phyloP scores from a whole-genome alignment of 768 basidiomycete species.

The Phylloporus rhodoxanthus region DNA sequence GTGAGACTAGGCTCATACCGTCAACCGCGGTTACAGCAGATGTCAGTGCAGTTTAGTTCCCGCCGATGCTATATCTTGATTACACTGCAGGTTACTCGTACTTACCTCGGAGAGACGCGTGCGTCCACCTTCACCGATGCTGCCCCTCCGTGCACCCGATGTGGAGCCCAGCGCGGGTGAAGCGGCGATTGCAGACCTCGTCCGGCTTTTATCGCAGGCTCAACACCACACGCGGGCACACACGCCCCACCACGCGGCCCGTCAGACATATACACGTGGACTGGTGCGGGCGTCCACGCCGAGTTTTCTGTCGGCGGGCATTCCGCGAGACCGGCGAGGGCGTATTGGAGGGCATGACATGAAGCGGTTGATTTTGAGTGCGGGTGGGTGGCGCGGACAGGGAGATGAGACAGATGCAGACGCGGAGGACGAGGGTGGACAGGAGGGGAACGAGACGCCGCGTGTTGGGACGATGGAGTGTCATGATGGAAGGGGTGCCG shows the following conservation, averaged over 20 bases:
- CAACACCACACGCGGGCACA: slow-evolving; percentile 32
- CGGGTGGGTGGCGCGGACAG: slow-evolving; percentile 18
- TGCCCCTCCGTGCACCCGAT: slow-evolving; percentile 46
- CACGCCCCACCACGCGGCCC: slow-evolving; percentile 25
- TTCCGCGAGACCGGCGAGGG: slow-evolving; percentile 74
- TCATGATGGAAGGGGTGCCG: slow-evolving; percentile 5
- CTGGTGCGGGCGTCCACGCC: slow-evolving; percentile 36
- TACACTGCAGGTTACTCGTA: slow-evolving; percentile 56
- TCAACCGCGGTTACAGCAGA: slow-evolving; percentile 73
- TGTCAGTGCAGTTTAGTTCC: slow-evolving; percentile 42
- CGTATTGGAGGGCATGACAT: slow-evolving; percentile 49
- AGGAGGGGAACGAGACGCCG: slow-evolving; percentile 56
- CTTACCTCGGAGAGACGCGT: slow-evolving; percentile 63
- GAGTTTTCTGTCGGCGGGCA: slow-evolving; percentile 65
- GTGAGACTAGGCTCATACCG: slow-evolving; percentile 52
- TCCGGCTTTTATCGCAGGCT: slow-evolving; percentile 56
- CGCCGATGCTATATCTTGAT: slow-evolving; percentile 1
- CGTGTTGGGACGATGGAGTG: slow-evolving; percentile 42
- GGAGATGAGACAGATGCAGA: slow-evolving; percentile 30
- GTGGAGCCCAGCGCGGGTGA: slow-evolving; percentile 60
- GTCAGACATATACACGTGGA: slow-evolving; percentile 23
- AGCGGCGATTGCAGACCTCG: slow-evolving; percentile 59
- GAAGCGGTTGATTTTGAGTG: slow-evolving; percentile 26
- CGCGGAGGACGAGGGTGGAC: slow-evolving; percentile 31
- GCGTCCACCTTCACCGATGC: slow-evolving; percentile 51